Base-by-base conservation (phyloP, 805 yeast genomes). In the Maudiozyma barnettii region DNA sequence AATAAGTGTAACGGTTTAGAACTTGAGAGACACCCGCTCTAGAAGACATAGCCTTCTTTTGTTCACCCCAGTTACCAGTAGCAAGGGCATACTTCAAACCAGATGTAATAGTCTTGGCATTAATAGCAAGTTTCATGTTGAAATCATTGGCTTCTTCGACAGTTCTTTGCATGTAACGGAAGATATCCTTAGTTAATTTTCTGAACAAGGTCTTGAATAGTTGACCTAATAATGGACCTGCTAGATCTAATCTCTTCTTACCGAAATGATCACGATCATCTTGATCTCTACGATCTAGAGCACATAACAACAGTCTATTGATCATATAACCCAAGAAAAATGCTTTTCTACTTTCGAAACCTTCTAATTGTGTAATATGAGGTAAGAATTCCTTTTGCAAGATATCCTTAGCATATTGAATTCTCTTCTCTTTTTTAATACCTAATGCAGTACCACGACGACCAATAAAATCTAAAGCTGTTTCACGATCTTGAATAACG, bases 31-130 rank as follows among this genome's bases (percentile, higher is more conserved):
- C 99, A 78, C 99, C 99, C 5, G 99, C 99, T 68, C 96, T 83
- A 18, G 97, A 82, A 51, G 93, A 82, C 99, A 93, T 93, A 13
- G 98, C 97, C 68, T 93, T 93, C 82, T 90, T 91, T 68, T 93
- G 99, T 70, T 93, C 99, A 73, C 99, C 99, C 99, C 99, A 93
- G 73, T 93, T 93, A 76, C 99, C 99, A 14, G 99, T 93, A 46
- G 99, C 99, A 62, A 93, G 76, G 37, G 99, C 93, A 70, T 93
- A 93, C 65, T 95, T 86, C 69, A 93, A 78, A 65, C 99, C 99
- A 51, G 95, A 91, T 36, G 99, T 93, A 59, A 93, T 88, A 2
- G 98, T 93, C 57, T 90, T 90, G 16, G 97, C 88, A 72, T 93
- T 91, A 56, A 93, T 97, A 37, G 99, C 99, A 61, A 93, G 78